Evolutionary conservation across 208 protist genomes (phyloP), one percentile per base, ranked within the genome.

Genomic region (Trichomonas tenax): DNA sequence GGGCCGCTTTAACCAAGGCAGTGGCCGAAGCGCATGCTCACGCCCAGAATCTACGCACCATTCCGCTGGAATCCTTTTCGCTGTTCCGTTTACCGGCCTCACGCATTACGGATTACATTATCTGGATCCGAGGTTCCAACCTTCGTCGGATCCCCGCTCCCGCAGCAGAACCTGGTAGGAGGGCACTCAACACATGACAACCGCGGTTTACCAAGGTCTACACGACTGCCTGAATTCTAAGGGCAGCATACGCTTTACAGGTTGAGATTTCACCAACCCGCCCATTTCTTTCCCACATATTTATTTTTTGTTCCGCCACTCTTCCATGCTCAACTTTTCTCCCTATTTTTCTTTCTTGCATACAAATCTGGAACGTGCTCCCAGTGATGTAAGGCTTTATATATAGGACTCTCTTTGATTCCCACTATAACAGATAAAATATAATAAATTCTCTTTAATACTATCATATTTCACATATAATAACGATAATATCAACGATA

Each of bases 1-100:
- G 86, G 36, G 26, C 44, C 15, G 17, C 17, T 26, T 38, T 0
- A 48, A 14, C 15, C 44, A 38, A 23, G n/a, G 40, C 40, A 93
- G 86, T 23, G 86, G 45, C 11, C 26, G 6, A 48, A 41, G 26
- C 14, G 86, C 44, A 23, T 93, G 36, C 86, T 93, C 86, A 26
- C 86, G 86, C 86, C 86, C 86, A 93, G 82, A 90, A 90, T 90
- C 82, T 36, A 90, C 82, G 82, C 82, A 90, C 82, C 82, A 48
- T 36, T 48, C 8, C 17, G 41, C 41, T 90, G 82, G 82, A 36
- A 90, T 23, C 41, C 82, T 90, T 44, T 90, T 90, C 82, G 82
- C 82, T 90, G 82, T 90, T 90, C 82, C 82, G 82, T 90, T 90
- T 90, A 90, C 82, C 82, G 82, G 82, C 82, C 82, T 90, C 82